Evolutionary conservation across 2,329 filamentous ascomycete genomes (phyloP).

Genomic region (Albophoma yamanashiensis): DNA sequence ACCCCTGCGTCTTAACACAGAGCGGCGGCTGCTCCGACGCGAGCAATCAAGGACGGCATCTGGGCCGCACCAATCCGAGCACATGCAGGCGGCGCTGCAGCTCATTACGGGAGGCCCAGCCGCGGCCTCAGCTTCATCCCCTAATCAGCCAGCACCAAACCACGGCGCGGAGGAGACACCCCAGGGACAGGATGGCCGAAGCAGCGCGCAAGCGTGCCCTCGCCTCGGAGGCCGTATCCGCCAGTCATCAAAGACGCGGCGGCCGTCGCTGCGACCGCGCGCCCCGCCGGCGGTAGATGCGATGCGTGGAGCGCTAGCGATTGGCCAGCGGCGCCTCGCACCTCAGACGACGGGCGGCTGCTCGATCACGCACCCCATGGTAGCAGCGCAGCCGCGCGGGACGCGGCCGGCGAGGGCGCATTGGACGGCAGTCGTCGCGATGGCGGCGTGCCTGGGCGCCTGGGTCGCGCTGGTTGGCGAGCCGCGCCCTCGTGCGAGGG

Average conservation of each 20-base stretch:
- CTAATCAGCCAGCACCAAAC: background rate
- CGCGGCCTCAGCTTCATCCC: background rate
- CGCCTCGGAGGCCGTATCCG: background rate
- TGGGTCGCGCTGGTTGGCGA: background rate
- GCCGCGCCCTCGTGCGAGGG: background rate
- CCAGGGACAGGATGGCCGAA: background rate
- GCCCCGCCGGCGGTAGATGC: slow-evolving; percentile 3
- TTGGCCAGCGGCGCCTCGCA: slow-evolving; percentile 13
- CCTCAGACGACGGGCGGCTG: background rate
- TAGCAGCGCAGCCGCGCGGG: slow-evolving; percentile 4
- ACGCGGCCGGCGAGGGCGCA: background rate
- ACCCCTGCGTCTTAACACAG: no score
- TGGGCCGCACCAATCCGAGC: background rate
- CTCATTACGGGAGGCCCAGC: background rate
- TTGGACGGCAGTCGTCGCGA: background rate
- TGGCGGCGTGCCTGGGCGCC: background rate
- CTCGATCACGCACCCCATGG: background rate
- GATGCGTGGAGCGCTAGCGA: slow-evolving; percentile 9
- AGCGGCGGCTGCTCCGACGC: background rate
- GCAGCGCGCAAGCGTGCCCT: background rate
- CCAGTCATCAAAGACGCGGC: background rate
- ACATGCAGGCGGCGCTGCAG: background rate
- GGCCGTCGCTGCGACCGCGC: background rate
- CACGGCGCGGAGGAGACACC: no score
- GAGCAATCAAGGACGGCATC: background rate